A percentile compares a stretch with the other conserved stretches of the same genome.
These are phyloP conservation scores for Logfia minima DNA, from an alignment of 129 eudicot genomes.

Conservation along the genomic window DNA sequence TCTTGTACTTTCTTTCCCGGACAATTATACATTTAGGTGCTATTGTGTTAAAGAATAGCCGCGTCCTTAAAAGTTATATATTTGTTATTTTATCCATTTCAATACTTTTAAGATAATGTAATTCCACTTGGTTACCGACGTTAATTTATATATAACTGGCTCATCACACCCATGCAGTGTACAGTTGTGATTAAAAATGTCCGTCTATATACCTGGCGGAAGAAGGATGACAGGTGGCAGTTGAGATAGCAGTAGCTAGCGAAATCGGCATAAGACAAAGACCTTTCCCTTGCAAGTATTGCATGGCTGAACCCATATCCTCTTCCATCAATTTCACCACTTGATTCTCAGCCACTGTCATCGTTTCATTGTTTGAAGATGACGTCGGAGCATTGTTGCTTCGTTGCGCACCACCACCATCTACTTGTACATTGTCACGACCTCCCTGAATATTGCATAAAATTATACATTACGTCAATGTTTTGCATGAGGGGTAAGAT, in stretches of 20 bases:
- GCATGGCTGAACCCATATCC: constrained; percentile 98
- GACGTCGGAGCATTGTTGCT: constrained; percentile 42
- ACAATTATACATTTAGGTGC: too few species aligned
- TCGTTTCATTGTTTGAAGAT: constrained; percentile 52
- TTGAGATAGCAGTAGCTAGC: constrained; percentile 89
- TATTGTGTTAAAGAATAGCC: too few species aligned
- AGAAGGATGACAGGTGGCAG: constrained; percentile 59
- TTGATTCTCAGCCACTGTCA: constrained; percentile 75
- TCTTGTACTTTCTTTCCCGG: too few species aligned
- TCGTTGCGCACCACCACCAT: background rate
- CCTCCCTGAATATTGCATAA: constrained; percentile 35
- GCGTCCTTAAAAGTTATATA: too few species aligned
- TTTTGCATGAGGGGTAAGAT: constrained; percentile 19
- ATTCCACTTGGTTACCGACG: background rate
- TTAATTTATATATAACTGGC: too few species aligned
- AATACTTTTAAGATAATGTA: background rate
- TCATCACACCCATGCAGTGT: too few species aligned
- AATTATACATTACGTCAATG: background rate
- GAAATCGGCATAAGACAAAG: constrained; percentile 97
- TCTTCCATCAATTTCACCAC: constrained; percentile 90
- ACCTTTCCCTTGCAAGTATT: constrained; percentile 86
- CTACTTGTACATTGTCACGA: constrained; percentile 32
- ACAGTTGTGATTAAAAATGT: too few species aligned
- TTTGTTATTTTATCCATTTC: background rate
- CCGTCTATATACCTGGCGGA: constrained; percentile 26